Evolutionary conservation across 768 basidiomycete species (phyloP).

Genomic region (Trametes coccinea): DNA sequence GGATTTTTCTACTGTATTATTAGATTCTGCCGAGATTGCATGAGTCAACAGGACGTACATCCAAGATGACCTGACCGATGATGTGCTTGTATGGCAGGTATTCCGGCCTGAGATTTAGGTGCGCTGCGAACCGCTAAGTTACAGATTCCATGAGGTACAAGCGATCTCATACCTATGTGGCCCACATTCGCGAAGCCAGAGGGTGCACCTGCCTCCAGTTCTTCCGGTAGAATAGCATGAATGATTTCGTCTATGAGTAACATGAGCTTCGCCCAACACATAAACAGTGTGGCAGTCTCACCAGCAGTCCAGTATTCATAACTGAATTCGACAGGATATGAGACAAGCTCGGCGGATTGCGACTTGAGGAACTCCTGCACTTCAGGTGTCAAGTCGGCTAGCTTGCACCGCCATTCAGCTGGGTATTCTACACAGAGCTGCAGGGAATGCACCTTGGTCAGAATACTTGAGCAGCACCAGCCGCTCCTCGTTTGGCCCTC

Average conservation of each 20-base stretch:
- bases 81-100: constrained; percentile 89
- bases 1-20: constrained; percentile 72
- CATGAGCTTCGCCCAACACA: too few relatives aligned
- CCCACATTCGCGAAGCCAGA: constrained; percentile 86
- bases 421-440: constrained; percentile 19
- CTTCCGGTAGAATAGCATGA: constrained; percentile 76
- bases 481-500: constrained; percentile 48
- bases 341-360: constrained; percentile 57
- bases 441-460: constrained; percentile 50
- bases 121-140: constrained; percentile 52
- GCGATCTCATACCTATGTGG: constrained; percentile 72
- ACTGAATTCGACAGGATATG: constrained; percentile 62
- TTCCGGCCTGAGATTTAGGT: constrained; percentile 87
- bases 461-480: constrained; percentile 68
- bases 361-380: constrained; percentile 54
- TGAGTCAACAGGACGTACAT: constrained; percentile 52
- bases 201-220: constrained; percentile 76
- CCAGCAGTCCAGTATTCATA: constrained; percentile 92
- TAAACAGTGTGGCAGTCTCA: constrained; percentile 32
- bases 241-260: constrained; percentile 73
- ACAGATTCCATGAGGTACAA: constrained; percentile 1
- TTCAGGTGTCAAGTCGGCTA: constrained; percentile 67
- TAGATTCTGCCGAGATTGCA: too few relatives aligned
- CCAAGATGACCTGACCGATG: constrained; percentile 90
- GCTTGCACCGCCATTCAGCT: constrained; percentile 40